These are phyloP conservation scores for Salvia miltiorrhiza DNA, from an alignment of 257 asterid species.

Conservation along the genomic window DNA sequence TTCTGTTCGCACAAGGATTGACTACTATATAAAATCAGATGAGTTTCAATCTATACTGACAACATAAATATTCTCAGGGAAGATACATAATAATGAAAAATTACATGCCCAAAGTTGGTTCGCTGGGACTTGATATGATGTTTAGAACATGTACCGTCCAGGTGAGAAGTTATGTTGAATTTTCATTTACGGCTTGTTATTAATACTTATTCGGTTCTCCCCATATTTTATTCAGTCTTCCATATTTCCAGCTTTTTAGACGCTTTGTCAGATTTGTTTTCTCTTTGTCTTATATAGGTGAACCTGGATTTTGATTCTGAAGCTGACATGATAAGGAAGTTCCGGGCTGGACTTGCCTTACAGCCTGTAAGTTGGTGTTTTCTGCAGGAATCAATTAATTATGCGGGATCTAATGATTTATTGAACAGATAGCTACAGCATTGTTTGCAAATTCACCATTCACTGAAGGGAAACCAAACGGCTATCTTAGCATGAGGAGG, in stretches of 20 bases:
- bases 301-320: slow-evolving; percentile 94
- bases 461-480: slow-evolving; percentile 93
- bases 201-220: not conserved
- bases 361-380: slow-evolving; percentile 76
- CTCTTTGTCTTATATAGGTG: slow-evolving; percentile 52
- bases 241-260: too few species aligned
- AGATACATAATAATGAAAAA: slow-evolving; percentile 85
- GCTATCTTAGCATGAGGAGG: slow-evolving; percentile 99
- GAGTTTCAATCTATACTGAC: slow-evolving; percentile 35
- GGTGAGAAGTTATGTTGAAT: slow-evolving; percentile 35
- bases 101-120: slow-evolving; percentile 98
- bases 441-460: slow-evolving; percentile 97
- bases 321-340: slow-evolving; percentile 94
- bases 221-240: not conserved
- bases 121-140: slow-evolving; percentile 97
- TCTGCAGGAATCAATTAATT: slow-evolving; percentile 3
- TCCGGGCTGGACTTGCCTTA: slow-evolving; percentile 89
- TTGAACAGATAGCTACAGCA: slow-evolving; percentile 92
- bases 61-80: slow-evolving; percentile 60
- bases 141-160: slow-evolving; percentile 95
- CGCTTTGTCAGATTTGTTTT: slow-evolving; percentile 1
- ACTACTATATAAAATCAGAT: slow-evolving; percentile 10
- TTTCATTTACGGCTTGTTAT: not conserved
- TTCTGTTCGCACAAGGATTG: not conserved
- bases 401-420: slow-evolving; percentile 32